Base-by-base conservation (phyloP, 371 early-diverging fungal genomes). In the Dinochytrium kinnereticum region DNA sequence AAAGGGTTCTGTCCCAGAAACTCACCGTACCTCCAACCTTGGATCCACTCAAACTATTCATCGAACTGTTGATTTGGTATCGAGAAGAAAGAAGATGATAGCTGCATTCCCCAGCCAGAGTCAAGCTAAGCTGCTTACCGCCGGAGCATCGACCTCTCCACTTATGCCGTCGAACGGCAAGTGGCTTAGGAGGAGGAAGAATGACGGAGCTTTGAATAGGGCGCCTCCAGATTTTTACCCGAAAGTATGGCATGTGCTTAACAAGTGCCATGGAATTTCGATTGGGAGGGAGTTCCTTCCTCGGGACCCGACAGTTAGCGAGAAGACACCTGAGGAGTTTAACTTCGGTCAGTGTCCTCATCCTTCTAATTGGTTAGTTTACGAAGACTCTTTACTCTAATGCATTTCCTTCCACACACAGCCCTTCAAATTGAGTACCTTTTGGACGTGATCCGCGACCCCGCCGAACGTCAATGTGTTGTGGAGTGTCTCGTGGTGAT, bases 181-280 rank as follows among this genome's bases (percentile, higher is more conserved):
- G 31, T 94, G 95, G 95, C 74, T 94, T 44, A 85, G 93, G 0
- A 76, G 84, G 19, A 49, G 86, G 26, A 81, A 80, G 67, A 93
- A 93, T 66, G 94, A 95, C 76, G 96, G 96, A 26, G 91, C 96
- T 2, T 79, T 95, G 28, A 93, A 93, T 78, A 88, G 95, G 33
- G 93, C 90, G 1, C 94, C 94, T 17, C 76, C 80, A 5, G 85
- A 90, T 55, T 95, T 95, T 76, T 95, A 93, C 75, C 89, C 94
- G 5, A 86, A 86, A 37, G 92, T 93, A 13, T 93, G 93, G 91
- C 81, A 84, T 44, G 84, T 94, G 2, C 84, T 94, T 83, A 90
- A 49, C 79, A 85, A 83, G 28, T 89, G 91, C 21, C 74, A 90
- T 33, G 84, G 86, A 2, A 81, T 88, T 31, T 83, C 70, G 0